These are phyloP conservation scores for Botrytis medusae DNA, from an alignment of 2,329 filamentous ascomycete species.

Conservation along the genomic window DNA sequence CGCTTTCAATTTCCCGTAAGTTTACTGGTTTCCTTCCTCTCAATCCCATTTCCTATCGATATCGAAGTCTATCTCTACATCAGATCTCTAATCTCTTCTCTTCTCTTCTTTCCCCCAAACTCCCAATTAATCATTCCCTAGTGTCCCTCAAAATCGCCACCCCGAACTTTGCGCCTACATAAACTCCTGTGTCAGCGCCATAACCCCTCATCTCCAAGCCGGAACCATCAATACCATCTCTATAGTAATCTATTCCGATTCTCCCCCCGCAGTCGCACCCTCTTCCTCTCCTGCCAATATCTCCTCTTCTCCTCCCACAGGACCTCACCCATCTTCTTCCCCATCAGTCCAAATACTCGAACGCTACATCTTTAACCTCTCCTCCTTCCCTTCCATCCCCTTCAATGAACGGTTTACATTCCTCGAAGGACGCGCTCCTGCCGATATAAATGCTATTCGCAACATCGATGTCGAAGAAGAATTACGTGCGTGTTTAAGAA, in stretches of 20 bases:
- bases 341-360: constrained; percentile 40
- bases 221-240: constrained; percentile 29
- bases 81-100: background rate
- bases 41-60: background rate
- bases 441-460: constrained; percentile 42
- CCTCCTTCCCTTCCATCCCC: constrained; percentile 42
- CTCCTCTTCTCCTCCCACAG: constrained; percentile 30
- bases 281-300: background rate
- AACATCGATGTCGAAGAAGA: constrained; percentile 69
- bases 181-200: background rate
- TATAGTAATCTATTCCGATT: constrained; percentile 39
- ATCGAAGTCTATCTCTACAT: background rate
- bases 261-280: background rate
- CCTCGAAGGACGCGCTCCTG: constrained; percentile 35
- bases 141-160: constrained; percentile 67
- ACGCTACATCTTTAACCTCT: constrained; percentile 46
- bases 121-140: background rate
- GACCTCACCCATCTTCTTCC: constrained; percentile 35
- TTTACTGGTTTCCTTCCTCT: background rate
- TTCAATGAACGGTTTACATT: constrained; percentile 40
- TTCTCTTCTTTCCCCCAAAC: background rate
- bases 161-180: constrained; percentile 58
- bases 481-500: constrained; percentile 64
- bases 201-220: constrained; percentile 9
- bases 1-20: constrained; percentile 63